Percentiles rank a stretch among this genome's conserved stretches.
phyloP scores from a whole-genome alignment of 164 flowering plant species.

The Tinospora cordifolia region DNA sequence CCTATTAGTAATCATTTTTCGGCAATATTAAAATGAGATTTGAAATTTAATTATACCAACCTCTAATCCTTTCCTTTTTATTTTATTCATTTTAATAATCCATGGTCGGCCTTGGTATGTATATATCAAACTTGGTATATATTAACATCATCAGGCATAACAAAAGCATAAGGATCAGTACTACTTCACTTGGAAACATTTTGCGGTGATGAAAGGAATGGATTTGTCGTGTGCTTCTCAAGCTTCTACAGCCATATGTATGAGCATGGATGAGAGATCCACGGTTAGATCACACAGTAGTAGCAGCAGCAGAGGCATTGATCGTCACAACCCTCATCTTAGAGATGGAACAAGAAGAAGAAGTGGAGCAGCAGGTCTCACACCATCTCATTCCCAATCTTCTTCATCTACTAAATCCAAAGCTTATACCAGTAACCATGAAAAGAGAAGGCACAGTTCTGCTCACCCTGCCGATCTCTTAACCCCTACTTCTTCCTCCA shows the following conservation, averaged over 20 bases:
- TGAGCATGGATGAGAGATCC: constrained; percentile 44
- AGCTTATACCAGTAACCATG: constrained; percentile 22
- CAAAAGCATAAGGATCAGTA: not conserved
- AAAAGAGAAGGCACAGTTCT: constrained; percentile 31
- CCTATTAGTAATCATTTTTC: too few relatives aligned
- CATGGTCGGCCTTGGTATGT: not conserved
- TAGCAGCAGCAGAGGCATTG: constrained; percentile 23
- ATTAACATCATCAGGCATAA: not conserved
- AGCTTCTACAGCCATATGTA: constrained; percentile 75
- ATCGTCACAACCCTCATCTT: constrained; percentile 27
- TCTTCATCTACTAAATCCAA: constrained; percentile 41
- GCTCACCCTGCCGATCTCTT: constrained; percentile 25
- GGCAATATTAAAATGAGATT: too few relatives aligned
- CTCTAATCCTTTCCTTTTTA: not conserved
- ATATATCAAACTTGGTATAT: too few relatives aligned
- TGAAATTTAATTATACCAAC: not conserved
- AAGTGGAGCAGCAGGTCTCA: not conserved
- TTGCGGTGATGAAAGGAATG: constrained; percentile 46
- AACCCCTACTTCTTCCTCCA: constrained; percentile 43
- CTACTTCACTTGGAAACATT: not conserved
- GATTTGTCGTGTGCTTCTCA: constrained; percentile 69
- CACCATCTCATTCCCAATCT: constrained; percentile 34
- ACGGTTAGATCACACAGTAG: constrained; percentile 33
- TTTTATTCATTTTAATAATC: not conserved
- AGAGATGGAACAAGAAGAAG: constrained; percentile 17